Evolutionary conservation across 129 eudicot species (phyloP).

Genomic region (Flaveria brownii): DNA sequence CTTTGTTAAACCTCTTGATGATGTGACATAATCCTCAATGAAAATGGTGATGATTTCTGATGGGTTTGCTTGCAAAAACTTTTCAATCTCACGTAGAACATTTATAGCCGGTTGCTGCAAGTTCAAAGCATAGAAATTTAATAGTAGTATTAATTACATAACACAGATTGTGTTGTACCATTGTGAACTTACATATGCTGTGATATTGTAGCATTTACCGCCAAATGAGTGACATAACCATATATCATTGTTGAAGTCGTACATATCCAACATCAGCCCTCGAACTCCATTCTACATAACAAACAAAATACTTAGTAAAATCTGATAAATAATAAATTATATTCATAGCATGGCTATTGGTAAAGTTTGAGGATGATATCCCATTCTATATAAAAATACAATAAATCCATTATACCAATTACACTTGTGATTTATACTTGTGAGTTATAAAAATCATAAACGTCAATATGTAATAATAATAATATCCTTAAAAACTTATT

Average conservation of each 20-base stretch:
- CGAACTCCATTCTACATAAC: conserved; percentile 85
- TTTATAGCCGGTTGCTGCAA: conserved; percentile 88
- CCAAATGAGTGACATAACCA: conserved; percentile 92
- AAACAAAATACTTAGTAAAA: not conserved
- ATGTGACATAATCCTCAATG: conserved; percentile 78
- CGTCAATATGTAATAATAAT: no score
- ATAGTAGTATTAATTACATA: not conserved
- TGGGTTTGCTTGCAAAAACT: conserved; percentile 68
- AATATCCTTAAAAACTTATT: no score
- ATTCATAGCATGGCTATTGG: no score
- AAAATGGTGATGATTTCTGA: conserved; percentile 82
- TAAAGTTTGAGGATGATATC: no score
- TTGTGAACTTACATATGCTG: conserved; percentile 75
- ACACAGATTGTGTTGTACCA: not conserved
- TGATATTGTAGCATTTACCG: conserved; percentile 72
- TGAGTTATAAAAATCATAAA: no score
- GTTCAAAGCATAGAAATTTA: conserved; percentile 5
- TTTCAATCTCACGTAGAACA: conserved; percentile 60
- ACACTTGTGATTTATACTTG: no score
- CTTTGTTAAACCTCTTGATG: conserved; percentile 66
- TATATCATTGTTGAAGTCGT: conserved; percentile 81
- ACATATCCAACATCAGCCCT: conserved; percentile 98
- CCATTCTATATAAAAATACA: no score
- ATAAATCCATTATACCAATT: no score
- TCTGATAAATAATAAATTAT: no score